Evolutionary conservation across 306 rosid genomes (phyloP).

Genomic region (Dalbergia cultrata): DNA sequence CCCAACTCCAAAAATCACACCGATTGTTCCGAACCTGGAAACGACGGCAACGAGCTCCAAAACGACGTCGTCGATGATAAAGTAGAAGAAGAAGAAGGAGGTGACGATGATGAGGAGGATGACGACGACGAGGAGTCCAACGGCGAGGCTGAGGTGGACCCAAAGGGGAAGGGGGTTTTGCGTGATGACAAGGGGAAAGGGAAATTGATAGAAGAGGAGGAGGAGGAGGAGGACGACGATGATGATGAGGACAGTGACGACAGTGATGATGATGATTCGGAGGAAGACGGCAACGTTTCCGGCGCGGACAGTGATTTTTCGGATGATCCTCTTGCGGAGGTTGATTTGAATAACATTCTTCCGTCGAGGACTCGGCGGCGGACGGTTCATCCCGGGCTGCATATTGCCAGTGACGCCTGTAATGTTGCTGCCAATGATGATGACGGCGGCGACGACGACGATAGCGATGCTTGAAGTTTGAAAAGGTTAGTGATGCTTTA

Average conservation of each 20-base stretch:
- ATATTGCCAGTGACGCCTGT: conserved; percentile 57
- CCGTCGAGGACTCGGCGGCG: conserved; percentile 91
- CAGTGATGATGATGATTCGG: conserved; percentile 53
- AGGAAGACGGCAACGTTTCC: conserved; percentile 61
- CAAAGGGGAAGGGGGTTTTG: conserved; percentile 78
- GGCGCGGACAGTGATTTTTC: conserved; percentile 78
- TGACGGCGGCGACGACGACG: conserved; percentile 48
- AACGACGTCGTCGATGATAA: conserved; percentile 24
- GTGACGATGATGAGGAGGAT: conserved; percentile 1
- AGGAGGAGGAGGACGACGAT: conserved; percentile 17
- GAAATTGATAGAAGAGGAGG: conserved; percentile 72
- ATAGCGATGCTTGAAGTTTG: conserved; percentile 63
- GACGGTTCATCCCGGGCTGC: conserved; percentile 67
- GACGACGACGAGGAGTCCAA: conserved; percentile 53
- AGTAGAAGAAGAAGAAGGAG: not conserved
- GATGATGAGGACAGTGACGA: conserved; percentile 39
- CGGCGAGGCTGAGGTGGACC: conserved; percentile 58
- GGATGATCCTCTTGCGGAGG: conserved; percentile 89
- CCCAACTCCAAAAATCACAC: conserved; percentile 15
- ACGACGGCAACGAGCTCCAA: conserved; percentile 36
- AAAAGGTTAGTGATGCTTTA: conserved; percentile 61
- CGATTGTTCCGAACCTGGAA: conserved; percentile 7
- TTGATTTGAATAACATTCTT: conserved; percentile 91
- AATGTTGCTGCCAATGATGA: conserved; percentile 35
- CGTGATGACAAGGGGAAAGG: conserved; percentile 87